Base-by-base conservation (phyloP, 129 eudicot genomes). In the Tanacetum coccineum region DNA sequence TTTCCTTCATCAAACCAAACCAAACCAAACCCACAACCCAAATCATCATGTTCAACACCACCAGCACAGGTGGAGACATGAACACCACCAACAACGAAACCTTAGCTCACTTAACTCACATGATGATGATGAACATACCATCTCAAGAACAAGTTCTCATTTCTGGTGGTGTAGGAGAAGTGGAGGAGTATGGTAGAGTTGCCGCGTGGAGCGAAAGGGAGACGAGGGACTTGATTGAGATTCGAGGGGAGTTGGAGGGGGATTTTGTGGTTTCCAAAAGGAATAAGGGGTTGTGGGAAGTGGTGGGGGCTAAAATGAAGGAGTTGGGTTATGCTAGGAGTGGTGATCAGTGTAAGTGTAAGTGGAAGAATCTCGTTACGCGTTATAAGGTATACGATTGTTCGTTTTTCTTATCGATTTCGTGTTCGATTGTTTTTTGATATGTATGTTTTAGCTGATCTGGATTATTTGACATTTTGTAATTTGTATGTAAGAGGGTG, bases 311-410 rank as follows among this genome's bases (percentile, higher is more conserved):
- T 10, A 80, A 74, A 56, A 85, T 91, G 89, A 83, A 69, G 79
- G 95, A 77, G 22, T 78, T 66, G 66, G 97, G 97, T 25, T 85
- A 81, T 72, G 26, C 30, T 22, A 79, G 96, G 57, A 87, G 71
- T 36, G 64, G 84, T 68, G 84, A 85, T 55, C 95, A 87, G 78
- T 91, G 97, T 72, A 84, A 85, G 56, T 71, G 83, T 76, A 91
- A 91, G 77, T 91, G 97, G 97, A 85, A 85, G 30, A 87, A 82
- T 62, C 86, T 91, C 19, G 75, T 82, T 52, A 79, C 14, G 58
- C 79, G 87, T 0, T 87, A 84, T 57, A 87, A 87, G 97, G 97
- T 85, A 64, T 39, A 9, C 0, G 1, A 13, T 21, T 20, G 6
- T 5, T 30, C 52, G 3, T 18, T 25, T 67, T 72, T 36, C 6